These are phyloP conservation scores for Dictyostelium brefeldianum DNA, from an alignment of 78 protist genomes.

Conservation along the genomic window DNA sequence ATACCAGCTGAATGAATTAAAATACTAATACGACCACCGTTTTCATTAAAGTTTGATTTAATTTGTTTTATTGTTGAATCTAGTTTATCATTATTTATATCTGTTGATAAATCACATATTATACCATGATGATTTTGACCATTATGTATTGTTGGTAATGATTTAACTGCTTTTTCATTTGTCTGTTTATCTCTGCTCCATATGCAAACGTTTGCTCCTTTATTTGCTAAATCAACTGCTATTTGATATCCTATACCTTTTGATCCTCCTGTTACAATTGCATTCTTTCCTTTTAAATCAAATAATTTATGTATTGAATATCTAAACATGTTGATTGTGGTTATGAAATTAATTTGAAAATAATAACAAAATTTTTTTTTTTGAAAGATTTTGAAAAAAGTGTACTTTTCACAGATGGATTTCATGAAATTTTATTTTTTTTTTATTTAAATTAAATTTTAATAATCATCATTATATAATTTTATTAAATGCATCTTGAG, in stretches of 20 bases:
- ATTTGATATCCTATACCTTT: constrained; percentile 74
- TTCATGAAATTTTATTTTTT: no score
- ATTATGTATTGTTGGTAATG: neutral
- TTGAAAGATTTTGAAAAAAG: no score
- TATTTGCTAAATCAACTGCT: constrained; percentile 21
- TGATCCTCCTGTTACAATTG: constrained; percentile 56
- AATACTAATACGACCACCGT: neutral
- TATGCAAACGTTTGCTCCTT: constrained; percentile 44
- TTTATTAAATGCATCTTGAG: no score
- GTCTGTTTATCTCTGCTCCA: constrained; percentile 10
- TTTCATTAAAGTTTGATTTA: neutral
- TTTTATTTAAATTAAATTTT: no score
- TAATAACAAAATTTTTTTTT: no score
- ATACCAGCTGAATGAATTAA: constrained; percentile 64
- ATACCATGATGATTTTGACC: constrained; percentile 44
- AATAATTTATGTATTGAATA: neutral
- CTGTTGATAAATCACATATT: constrained; percentile 19
- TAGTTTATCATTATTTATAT: neutral
- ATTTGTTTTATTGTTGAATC: constrained; percentile 11
- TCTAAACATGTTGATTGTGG: no score
- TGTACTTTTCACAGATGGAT: no score
- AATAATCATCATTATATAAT: no score
- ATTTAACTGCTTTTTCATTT: constrained; percentile 23
- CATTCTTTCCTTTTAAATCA: constrained; percentile 1
- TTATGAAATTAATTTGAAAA: neutral